Percentiles rank a stretch among this genome's conserved stretches.
These are phyloP conservation scores for Podaxis sp. DNA, from an alignment of 768 basidiomycete species.

Conservation along the genomic window DNA sequence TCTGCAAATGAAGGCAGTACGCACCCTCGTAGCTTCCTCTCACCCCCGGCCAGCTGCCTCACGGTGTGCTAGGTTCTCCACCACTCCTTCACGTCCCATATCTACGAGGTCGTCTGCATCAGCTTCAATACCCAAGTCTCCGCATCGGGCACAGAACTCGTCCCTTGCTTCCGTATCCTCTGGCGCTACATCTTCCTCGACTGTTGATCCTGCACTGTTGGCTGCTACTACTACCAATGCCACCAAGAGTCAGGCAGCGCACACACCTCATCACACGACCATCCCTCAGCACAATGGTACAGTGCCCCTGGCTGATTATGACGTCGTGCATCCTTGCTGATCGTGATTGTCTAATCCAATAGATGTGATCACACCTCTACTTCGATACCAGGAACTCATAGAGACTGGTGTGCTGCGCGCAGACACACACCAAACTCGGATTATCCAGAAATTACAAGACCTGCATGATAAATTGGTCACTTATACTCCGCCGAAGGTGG, in stretches of 20 bases:
- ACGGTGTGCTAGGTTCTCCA: conserved; percentile 9
- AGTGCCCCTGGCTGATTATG: neutral
- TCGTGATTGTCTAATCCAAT: neutral
- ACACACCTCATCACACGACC: neutral
- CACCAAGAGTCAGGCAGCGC: neutral
- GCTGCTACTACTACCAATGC: neutral
- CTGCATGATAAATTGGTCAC: conserved; percentile 68
- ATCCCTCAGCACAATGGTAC: conserved; percentile 5
- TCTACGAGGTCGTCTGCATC: neutral
- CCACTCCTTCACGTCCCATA: neutral
- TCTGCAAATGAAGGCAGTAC: conserved; percentile 29
- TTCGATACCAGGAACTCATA: conserved; percentile 45
- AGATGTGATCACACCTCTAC: conserved; percentile 39
- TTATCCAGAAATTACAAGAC: conserved; percentile 78
- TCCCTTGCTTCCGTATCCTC: conserved; percentile 12
- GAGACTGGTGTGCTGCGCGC: conserved; percentile 53
- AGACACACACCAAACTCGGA: conserved; percentile 82
- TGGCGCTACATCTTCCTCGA: neutral
- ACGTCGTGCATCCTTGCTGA: conserved; percentile 5
- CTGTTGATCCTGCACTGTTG: neutral
- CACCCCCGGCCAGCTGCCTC: conserved; percentile 2
- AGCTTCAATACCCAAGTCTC: neutral
- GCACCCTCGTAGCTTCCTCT: conserved; percentile 15
- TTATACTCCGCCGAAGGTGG: conserved; percentile 71
- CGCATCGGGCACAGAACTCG: conserved; percentile 7